These are phyloP conservation scores for Phytophthora brassicae DNA, from an alignment of 352 stramenopile species.

Conservation along the genomic window DNA sequence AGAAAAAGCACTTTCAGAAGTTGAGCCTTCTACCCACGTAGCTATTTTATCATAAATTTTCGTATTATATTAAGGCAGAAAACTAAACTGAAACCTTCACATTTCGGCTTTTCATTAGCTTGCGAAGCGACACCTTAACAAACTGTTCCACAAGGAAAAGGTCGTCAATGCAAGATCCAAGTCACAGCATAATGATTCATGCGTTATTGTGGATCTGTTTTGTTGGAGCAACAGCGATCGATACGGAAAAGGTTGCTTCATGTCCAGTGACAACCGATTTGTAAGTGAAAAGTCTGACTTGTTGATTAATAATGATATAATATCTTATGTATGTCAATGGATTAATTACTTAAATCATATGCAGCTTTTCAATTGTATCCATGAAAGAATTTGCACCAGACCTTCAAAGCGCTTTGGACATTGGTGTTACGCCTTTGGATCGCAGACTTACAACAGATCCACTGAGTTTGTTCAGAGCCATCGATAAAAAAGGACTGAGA, in stretches of 20 bases:
- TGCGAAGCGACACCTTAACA: conserved; percentile 17
- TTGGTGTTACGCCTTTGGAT: background rate
- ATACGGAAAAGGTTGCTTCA: background rate
- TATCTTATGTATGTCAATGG: too few species aligned
- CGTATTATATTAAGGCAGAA: background rate
- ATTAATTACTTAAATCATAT: conserved; percentile 3
- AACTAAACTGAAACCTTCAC: conserved; percentile 24
- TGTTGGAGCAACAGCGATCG: background rate
- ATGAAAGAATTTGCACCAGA: background rate
- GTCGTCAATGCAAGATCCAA: background rate
- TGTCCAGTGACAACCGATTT: conserved; percentile 13
- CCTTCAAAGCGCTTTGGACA: background rate
- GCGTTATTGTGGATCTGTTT: conserved; percentile 1
- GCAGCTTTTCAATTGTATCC: conserved; percentile 7
- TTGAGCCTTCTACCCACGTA: conserved; percentile 19
- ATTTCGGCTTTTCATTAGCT: background rate
- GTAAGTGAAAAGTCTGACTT: conserved; percentile 5
- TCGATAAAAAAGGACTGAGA: conserved; percentile 50
- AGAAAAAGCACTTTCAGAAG: conserved; percentile 33
- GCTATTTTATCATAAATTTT: conserved; percentile 9
- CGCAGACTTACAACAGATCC: conserved; percentile 16
- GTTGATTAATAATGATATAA: too few species aligned
- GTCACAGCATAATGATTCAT: background rate
- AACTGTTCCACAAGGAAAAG: background rate
- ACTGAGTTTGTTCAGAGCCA: conserved; percentile 41